Conservation (phyloP, 495 filamentous ascomycete genomes). For the Penicillium bialowiezense region DNA sequence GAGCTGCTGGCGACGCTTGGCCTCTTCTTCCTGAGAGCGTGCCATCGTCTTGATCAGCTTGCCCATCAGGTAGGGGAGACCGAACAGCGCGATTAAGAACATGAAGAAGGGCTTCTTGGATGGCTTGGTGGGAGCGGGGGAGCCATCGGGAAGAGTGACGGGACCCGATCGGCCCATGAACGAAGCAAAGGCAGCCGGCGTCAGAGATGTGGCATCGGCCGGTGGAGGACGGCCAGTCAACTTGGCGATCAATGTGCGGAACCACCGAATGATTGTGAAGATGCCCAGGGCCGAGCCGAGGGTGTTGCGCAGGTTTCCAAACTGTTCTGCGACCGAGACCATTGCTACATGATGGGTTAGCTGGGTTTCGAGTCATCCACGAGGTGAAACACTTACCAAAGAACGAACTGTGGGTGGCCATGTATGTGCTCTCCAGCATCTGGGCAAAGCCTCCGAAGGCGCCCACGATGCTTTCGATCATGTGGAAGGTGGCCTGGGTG, state of each 20-base stretch:
- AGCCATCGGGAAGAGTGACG: conserved; percentile 52
- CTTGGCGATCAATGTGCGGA: conserved; percentile 85
- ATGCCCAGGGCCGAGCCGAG: conserved; percentile 93
- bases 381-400: conserved; percentile 67
- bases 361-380: no score
- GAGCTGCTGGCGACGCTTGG: conserved; percentile 55
- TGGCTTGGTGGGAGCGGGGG: conserved; percentile 61
- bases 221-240: conserved; percentile 91
- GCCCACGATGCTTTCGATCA: conserved; percentile 98
- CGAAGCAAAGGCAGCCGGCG: conserved; percentile 81
- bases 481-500: conserved; percentile 97
- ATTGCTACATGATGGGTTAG: conserved; percentile 63
- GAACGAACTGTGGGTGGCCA: conserved; percentile 99
- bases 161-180: conserved; percentile 60
- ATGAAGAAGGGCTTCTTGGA: conserved; percentile 94
- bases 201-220: conserved; percentile 80
- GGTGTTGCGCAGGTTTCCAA: conserved; percentile 89
- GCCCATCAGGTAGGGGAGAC: conserved; percentile 91
- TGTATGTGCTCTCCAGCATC: conserved; percentile 99
- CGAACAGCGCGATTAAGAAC: conserved; percentile 92
- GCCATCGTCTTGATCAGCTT: conserved; percentile 87
- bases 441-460: conserved; percentile 95
- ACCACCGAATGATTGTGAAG: conserved; percentile 92
- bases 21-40: conserved; percentile 76
- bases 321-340: conserved; percentile 97